Evolutionary conservation across 2,329 filamentous ascomycete species (phyloP).

Genomic region (Aschersonia sp.): DNA sequence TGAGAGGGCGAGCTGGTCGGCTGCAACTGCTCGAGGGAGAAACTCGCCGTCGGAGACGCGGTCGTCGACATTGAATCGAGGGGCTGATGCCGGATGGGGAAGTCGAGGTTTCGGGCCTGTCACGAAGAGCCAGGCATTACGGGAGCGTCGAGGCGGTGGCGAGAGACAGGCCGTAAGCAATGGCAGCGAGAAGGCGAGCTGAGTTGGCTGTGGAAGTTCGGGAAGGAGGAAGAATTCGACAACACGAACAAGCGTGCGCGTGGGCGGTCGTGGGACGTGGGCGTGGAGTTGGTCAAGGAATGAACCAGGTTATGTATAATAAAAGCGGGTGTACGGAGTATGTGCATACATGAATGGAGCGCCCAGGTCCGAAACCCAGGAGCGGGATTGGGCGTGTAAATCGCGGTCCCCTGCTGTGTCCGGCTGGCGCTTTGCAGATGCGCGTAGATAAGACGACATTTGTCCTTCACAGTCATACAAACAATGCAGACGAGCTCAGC

Average conservation of each 20-base stretch:
- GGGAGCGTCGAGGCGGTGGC: not conserved
- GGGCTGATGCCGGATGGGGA: not conserved
- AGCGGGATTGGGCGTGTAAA: not conserved
- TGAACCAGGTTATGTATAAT: conserved; percentile 2
- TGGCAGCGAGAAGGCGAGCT: not conserved
- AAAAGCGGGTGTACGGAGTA: not conserved
- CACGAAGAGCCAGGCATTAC: conserved; percentile 6
- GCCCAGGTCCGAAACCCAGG: not conserved
- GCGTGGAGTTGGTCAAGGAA: conserved; percentile 4
- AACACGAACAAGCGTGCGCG: conserved; percentile 6
- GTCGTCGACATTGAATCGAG: conserved; percentile 12
- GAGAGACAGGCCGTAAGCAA: not conserved
- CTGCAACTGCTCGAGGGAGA: conserved; percentile 10
- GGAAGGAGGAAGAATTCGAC: not conserved
- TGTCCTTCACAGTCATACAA: not conserved
- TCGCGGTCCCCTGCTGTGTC: not conserved
- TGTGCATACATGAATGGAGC: not conserved
- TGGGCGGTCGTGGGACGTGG: conserved; percentile 5
- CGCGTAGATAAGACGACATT: not conserved
- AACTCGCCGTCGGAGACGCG: conserved; percentile 7
- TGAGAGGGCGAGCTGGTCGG: conserved; percentile 9
- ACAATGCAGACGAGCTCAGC: too few relatives aligned
- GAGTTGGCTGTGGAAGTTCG: not conserved
- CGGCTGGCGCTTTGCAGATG: not conserved
- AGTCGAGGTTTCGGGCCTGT: not conserved